Evolutionary conservation across 495 filamentous ascomycete genomes (phyloP), one percentile per base, ranked within the genome.

Genomic region (Chaetomium tenue): DNA sequence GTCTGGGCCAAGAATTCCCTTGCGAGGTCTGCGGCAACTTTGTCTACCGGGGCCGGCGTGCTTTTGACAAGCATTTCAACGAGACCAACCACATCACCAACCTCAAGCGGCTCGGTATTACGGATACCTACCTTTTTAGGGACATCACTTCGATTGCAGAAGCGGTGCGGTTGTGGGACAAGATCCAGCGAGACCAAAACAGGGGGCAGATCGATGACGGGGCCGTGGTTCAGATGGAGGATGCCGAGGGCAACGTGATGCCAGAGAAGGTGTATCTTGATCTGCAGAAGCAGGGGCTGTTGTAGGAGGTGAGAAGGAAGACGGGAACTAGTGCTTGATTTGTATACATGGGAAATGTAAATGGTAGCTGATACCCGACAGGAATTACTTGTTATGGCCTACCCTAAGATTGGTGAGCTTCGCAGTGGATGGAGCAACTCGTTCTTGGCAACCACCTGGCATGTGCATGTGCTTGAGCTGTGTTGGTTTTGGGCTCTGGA

Each of bases 11-110:
- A 42, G 94, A 98, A 70, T 97, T 96, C 67, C 83, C 88, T 4
- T 98, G 94, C 78, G 93, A 98, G 71, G 90, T 98, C 48, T 98
- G 95, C 74, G 94, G 94, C 55, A 97, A 97, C 76, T 97, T 90
- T 72, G 92, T 97, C 55, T 98, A 98, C 78, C 96, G 95, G 86
- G 94, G 94, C 20, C 85, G 94, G 48, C 85, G 94, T 22, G 93
- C 93, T 2, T 98, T 97, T 63, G 94, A 98, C 71, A 98, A 98
- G 81, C 94, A 98, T 71, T 98, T 98, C 78, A 92, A 91, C 63
- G 94, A 98, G 74, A 87, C 91, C 13, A 79, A 89, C 58, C 94
- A 98, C 72, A 90, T 96, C 42, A 91, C 95, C 68, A 95, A 95
- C 5, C 75, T 98, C 66, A 94, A 94, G 72, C 96, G 92, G 70